Evolutionary conservation across 371 early-diverging fungal genomes (phyloP).

Genomic region (Mucor piriformis): DNA sequence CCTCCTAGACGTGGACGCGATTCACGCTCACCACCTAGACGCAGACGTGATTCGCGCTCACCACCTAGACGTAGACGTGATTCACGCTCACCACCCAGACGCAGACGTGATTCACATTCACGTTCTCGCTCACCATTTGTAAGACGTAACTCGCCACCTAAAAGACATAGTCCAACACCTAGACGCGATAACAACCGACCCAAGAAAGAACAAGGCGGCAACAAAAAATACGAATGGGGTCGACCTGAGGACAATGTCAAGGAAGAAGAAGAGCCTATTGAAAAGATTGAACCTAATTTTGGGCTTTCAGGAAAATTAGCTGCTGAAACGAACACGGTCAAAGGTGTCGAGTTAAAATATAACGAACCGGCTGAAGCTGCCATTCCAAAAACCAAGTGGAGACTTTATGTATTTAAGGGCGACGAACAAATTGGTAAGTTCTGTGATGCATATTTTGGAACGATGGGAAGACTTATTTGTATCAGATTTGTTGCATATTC

Average conservation of each 20-base stretch:
- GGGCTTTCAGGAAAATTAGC: constrained; percentile 84
- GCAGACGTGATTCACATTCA: constrained; percentile 4
- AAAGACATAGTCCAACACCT: constrained; percentile 22
- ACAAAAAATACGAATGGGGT: constrained; percentile 38
- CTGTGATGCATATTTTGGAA: neutral
- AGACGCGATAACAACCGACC: constrained; percentile 3
- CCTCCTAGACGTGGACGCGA: neutral
- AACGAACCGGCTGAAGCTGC: constrained; percentile 90
- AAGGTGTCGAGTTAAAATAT: constrained; percentile 87
- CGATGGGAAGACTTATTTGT: too few species aligned
- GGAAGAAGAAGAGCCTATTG: constrained; percentile 46
- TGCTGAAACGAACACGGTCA: constrained; percentile 81
- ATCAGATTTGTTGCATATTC: constrained; percentile 81
- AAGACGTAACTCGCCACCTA: constrained; percentile 23
- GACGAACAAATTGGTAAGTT: constrained; percentile 78
- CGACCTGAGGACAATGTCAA: constrained; percentile 32
- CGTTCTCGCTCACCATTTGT: neutral
- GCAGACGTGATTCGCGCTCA: constrained; percentile 6
- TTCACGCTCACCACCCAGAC: constrained; percentile 9
- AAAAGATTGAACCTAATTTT: constrained; percentile 78
- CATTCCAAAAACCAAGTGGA: constrained; percentile 73
- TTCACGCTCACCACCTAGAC: constrained; percentile 4
- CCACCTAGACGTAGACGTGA: constrained; percentile 7
- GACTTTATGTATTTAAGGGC: constrained; percentile 92
- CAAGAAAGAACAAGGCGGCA: constrained; percentile 11